A percentile compares a stretch with the other conserved stretches of the same genome.
These are phyloP conservation scores for Ceratorhiza oryzae-sativae DNA, from an alignment of 1,284 basidiomycete genomes.

Conservation along the genomic window DNA sequence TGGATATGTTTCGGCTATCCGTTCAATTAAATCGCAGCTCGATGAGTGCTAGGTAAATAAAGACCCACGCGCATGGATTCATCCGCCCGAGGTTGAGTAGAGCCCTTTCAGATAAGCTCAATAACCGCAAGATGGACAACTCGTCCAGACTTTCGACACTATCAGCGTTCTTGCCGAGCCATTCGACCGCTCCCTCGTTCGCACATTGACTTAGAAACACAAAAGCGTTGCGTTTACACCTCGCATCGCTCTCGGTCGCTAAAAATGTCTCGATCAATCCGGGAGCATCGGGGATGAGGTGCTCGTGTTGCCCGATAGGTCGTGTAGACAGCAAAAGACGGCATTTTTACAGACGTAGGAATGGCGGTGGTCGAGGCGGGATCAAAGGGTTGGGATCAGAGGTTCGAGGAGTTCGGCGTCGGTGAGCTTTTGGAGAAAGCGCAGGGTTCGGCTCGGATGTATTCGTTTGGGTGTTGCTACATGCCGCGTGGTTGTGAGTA, in stretches of 20 bases:
- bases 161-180: conserved; percentile 86
- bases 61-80: conserved; percentile 73
- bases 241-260: conserved; percentile 92
- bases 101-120: conserved; percentile 92
- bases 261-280: conserved; percentile 98
- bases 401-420: conserved; percentile 97
- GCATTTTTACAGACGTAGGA: conserved; percentile 99
- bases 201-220: conserved; percentile 91
- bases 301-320: conserved; percentile 94
- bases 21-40: no score
- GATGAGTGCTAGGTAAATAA: conserved; percentile 41
- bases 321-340: conserved; percentile 92
- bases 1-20: conserved; percentile 95
- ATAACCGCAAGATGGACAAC: conserved; percentile 95
- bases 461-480: conserved; percentile 99
- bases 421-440: conserved; percentile 95
- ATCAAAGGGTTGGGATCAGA: conserved; percentile 89
- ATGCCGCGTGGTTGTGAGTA: neutral
- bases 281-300: conserved; percentile 95
- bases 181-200: conserved; percentile 91
- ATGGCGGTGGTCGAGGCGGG: conserved; percentile 97
- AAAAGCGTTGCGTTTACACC: conserved; percentile 97
- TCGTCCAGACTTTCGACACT: conserved; percentile 88
- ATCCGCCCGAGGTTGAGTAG: conserved; percentile 67
- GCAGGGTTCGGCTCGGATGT: conserved; percentile 95